Evolutionary conservation across 345 rosid genomes (phyloP).

Genomic region (Aegle marmelos): DNA sequence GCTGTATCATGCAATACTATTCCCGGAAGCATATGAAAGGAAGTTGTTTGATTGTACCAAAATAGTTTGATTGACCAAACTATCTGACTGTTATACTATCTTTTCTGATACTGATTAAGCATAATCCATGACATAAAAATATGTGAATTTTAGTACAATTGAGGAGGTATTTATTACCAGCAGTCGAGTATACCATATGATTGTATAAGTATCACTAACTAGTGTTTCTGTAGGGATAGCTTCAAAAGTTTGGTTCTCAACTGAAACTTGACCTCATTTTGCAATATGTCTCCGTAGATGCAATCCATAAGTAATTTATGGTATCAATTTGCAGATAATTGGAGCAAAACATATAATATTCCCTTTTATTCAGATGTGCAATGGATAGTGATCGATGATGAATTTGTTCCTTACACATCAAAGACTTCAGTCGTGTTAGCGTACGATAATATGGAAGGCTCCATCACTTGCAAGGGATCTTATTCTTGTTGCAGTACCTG

Average conservation of each 20-base stretch:
- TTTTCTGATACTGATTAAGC: neutral
- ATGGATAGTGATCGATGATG: neutral
- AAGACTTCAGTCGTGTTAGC: neutral
- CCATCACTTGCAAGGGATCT: neutral
- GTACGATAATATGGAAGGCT: neutral
- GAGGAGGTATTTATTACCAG: neutral
- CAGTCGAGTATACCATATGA: neutral
- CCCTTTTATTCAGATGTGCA: neutral
- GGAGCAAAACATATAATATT: neutral
- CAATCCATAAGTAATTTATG: neutral
- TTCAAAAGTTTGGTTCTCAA: neutral
- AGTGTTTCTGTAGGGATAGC: neutral
- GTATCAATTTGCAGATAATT: neutral
- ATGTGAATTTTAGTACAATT: neutral
- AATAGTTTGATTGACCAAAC: too few relatives aligned
- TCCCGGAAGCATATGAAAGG: neutral
- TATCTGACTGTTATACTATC: neutral
- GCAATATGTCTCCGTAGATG: neutral
- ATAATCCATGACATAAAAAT: neutral
- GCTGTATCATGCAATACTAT: neutral
- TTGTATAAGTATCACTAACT: neutral
- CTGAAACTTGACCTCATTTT: neutral
- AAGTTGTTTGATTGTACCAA: neutral
- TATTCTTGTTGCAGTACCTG: neutral
- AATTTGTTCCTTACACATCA: neutral